Conservation (phyloP, 2,329 filamentous ascomycete genomes). For the Aspergillus fumigatus region DNA sequence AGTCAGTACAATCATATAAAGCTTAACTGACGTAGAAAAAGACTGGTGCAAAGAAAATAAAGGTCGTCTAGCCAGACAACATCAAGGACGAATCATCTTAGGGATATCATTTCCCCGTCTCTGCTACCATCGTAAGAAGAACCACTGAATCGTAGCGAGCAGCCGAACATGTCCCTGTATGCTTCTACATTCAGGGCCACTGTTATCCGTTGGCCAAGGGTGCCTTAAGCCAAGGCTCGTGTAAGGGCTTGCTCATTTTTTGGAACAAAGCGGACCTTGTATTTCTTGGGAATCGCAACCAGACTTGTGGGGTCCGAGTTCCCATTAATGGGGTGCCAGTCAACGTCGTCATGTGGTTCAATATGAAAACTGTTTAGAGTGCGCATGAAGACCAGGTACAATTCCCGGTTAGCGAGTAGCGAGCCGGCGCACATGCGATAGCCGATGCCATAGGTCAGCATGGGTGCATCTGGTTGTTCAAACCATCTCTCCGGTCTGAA, state of each 20-base stretch:
- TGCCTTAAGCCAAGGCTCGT: slow-evolving; percentile 33
- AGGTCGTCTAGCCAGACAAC: not conserved
- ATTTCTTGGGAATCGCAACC: slow-evolving; percentile 57
- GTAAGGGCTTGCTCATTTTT: slow-evolving; percentile 45
- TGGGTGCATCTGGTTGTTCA: slow-evolving; percentile 58
- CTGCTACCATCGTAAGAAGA: not conserved
- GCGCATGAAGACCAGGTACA: slow-evolving; percentile 61
- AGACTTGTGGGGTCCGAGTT: slow-evolving; percentile 59
- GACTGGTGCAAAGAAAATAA: too few relatives aligned
- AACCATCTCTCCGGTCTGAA: slow-evolving; percentile 62
- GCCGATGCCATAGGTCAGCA: slow-evolving; percentile 63
- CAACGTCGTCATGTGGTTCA: slow-evolving; percentile 49
- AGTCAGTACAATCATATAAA: not conserved
- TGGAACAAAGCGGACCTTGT: slow-evolving; percentile 56
- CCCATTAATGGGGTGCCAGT: slow-evolving; percentile 57
- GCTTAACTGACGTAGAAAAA: not conserved
- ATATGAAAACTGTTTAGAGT: slow-evolving; percentile 60
- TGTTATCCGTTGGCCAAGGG: not conserved
- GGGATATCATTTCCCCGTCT: not conserved
- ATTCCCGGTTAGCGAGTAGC: slow-evolving; percentile 59
- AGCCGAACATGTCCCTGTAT: not conserved
- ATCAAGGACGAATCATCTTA: not conserved
- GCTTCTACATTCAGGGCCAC: not conserved
- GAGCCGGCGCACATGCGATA: slow-evolving; percentile 66
- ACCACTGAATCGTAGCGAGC: not conserved